phyloP scores from a whole-genome alignment of 1,139 yeast genomes.

The Blastobotrys niveus region DNA sequence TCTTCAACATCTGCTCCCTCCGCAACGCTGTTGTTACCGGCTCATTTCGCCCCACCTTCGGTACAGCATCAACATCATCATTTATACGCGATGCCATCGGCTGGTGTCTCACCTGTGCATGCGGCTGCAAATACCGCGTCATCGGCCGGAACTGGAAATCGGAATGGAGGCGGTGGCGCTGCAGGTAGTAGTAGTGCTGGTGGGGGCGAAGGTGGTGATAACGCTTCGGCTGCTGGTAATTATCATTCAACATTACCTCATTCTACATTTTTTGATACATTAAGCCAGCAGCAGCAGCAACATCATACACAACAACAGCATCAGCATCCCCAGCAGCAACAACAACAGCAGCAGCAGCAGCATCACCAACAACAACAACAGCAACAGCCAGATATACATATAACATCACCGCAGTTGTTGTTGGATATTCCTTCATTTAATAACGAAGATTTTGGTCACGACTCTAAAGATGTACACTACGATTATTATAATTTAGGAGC shows the following conservation, averaged over 20 bases:
- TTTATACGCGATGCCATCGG: conserved; percentile 14
- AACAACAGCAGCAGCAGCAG: conserved; percentile 2
- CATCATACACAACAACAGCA: conserved; percentile 2
- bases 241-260: conserved; percentile 1
- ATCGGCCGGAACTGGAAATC: neutral
- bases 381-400: neutral
- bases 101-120: conserved; percentile 14
- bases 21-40: neutral
- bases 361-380: neutral
- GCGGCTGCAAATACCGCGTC: conserved; percentile 10
- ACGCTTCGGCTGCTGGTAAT: neutral
- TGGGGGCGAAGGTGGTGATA: too few species aligned
- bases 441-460: conserved; percentile 6
- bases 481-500: conserved; percentile 5
- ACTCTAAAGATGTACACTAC: conserved; percentile 7
- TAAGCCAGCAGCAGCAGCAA: neutral
- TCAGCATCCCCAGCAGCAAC: conserved; percentile 4
- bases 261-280: conserved; percentile 8
- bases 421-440: conserved; percentile 8
- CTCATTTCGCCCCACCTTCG: conserved; percentile 9
- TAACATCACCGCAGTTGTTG: conserved; percentile 9
- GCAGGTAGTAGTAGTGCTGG: neutral
- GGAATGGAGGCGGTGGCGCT: neutral
- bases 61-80: conserved; percentile 10
- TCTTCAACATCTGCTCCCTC: neutral